Percentiles rank a stretch among this genome's conserved stretches.
Conservation (phyloP, 768 basidiomycete genomes). For the Candolleomyces efflorescens region DNA sequence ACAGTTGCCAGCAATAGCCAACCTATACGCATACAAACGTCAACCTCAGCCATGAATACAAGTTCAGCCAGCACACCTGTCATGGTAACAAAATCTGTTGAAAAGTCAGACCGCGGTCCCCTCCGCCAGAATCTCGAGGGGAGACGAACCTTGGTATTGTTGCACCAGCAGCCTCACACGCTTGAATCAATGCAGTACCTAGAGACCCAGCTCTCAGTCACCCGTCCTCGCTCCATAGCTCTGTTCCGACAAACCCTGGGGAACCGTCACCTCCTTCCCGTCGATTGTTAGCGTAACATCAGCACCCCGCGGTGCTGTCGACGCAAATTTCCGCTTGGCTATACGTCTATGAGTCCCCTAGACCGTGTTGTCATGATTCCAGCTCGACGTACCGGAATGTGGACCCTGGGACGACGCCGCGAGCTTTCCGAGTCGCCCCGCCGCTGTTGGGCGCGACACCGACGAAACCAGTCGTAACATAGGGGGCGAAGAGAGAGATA, state of each 20-base stretch:
- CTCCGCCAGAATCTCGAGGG: not conserved
- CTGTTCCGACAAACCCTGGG: slow-evolving; percentile 67
- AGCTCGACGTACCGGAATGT: slow-evolving; percentile 20
- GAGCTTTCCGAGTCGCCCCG: slow-evolving; percentile 68
- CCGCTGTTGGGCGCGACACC: slow-evolving; percentile 55
- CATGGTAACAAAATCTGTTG: slow-evolving; percentile 79
- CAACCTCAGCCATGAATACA: not conserved
- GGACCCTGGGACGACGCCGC: slow-evolving; percentile 34
- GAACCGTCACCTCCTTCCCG: slow-evolving; percentile 96
- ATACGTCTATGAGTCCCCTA: not conserved
- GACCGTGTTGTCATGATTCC: not conserved
- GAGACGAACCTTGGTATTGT: slow-evolving; percentile 65
- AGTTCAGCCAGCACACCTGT: slow-evolving; percentile 45
- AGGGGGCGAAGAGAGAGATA: slow-evolving; percentile 13
- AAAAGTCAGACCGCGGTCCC: slow-evolving; percentile 14
- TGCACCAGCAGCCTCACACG: slow-evolving; percentile 87
- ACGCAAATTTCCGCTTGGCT: slow-evolving; percentile 63
- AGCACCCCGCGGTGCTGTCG: slow-evolving; percentile 60
- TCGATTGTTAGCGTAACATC: slow-evolving; percentile 94
- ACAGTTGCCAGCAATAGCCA: slow-evolving; percentile 97
- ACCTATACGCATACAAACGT: slow-evolving; percentile 37
- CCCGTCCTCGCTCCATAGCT: not conserved
- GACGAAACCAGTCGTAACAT: slow-evolving; percentile 71
- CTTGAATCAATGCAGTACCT: slow-evolving; percentile 96
- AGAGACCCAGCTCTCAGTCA: slow-evolving; percentile 5